Conservation (phyloP, 192 early-diverging fungal genomes). For the Martensiomyces pterosporus region DNA sequence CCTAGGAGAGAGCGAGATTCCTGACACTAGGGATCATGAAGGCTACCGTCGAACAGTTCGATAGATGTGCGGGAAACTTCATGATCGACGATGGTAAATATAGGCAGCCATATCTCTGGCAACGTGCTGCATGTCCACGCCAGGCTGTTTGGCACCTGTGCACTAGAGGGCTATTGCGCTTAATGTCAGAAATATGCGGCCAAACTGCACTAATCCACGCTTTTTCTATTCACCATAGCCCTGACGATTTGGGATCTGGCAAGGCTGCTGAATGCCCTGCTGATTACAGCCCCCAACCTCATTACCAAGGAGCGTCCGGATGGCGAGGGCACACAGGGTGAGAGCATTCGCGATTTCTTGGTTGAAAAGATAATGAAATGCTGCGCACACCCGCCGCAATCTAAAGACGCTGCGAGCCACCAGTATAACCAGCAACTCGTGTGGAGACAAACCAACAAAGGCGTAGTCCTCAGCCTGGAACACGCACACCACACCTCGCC, state of each 20-base stretch:
- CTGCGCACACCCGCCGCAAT: slow-evolving; percentile 13
- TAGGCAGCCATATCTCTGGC: not conserved
- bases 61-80: slow-evolving; percentile 5
- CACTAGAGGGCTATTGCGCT: too few relatives aligned
- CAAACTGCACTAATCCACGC: not conserved
- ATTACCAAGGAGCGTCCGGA: slow-evolving; percentile 16
- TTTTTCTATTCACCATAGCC: slow-evolving; percentile 9
- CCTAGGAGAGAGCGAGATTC: slow-evolving; percentile 13
- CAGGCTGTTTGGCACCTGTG: too few relatives aligned
- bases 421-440: slow-evolving; percentile 17
- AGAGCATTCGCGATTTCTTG: slow-evolving; percentile 35
- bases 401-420: not conserved
- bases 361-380: slow-evolving; percentile 26
- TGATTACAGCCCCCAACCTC: slow-evolving; percentile 24
- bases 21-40: slow-evolving; percentile 30
- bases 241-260: slow-evolving; percentile 21
- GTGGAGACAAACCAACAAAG: slow-evolving; percentile 1
- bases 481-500: slow-evolving; percentile 1
- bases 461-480: slow-evolving; percentile 11
- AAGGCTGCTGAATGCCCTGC: not conserved
- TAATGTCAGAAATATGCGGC: not conserved
- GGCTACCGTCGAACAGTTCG: slow-evolving; percentile 36
- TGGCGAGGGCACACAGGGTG: not conserved
- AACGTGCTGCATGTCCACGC: not conserved
- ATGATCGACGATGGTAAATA: slow-evolving; percentile 6